These are phyloP conservation scores for Sugiyamaella neomexicana DNA, from an alignment of 1,139 yeast genomes.

Conservation along the genomic window DNA sequence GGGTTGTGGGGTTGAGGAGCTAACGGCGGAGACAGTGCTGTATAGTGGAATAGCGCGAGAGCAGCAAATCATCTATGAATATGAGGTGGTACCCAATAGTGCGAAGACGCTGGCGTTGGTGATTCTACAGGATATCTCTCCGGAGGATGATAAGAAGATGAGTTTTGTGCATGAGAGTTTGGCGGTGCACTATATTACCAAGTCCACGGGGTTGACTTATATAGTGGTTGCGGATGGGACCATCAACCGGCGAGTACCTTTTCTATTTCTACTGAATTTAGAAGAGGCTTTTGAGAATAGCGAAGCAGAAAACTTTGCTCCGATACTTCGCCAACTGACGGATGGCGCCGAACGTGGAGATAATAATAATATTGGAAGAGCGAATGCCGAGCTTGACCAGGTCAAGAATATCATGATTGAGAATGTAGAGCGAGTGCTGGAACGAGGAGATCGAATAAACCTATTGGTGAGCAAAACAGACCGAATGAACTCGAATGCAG, in stretches of 20 bases:
- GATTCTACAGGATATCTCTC: slow-evolving; percentile 33
- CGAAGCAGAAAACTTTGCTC: slow-evolving; percentile 6
- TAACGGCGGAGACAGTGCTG: slow-evolving; percentile 28
- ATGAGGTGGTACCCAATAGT: slow-evolving; percentile 26
- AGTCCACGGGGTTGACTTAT: slow-evolving; percentile 38
- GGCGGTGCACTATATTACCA: slow-evolving; percentile 40
- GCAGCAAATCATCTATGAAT: slow-evolving; percentile 29
- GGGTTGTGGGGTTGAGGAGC: background rate
- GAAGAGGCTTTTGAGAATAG: slow-evolving; percentile 29
- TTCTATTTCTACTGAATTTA: slow-evolving; percentile 37
- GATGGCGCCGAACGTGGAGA: slow-evolving; percentile 34
- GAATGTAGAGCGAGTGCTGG: slow-evolving; percentile 52
- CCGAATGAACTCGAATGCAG: slow-evolving; percentile 64
- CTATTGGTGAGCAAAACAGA: slow-evolving; percentile 80
- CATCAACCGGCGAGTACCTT: slow-evolving; percentile 39
- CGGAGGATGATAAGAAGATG: slow-evolving; percentile 34
- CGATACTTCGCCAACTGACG: slow-evolving; percentile 27
- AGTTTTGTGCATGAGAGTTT: slow-evolving; percentile 38
- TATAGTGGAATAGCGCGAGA: slow-evolving; percentile 39
- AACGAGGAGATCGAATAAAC: slow-evolving; percentile 78
- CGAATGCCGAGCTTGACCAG: slow-evolving; percentile 43
- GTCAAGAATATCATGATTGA: slow-evolving; percentile 46
- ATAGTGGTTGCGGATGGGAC: slow-evolving; percentile 35
- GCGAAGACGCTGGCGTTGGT: slow-evolving; percentile 33
- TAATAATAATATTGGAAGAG: slow-evolving; percentile 33